Evolutionary conservation across 148 eudicot genomes (phyloP).

Genomic region (Nepenthes gracilis): DNA sequence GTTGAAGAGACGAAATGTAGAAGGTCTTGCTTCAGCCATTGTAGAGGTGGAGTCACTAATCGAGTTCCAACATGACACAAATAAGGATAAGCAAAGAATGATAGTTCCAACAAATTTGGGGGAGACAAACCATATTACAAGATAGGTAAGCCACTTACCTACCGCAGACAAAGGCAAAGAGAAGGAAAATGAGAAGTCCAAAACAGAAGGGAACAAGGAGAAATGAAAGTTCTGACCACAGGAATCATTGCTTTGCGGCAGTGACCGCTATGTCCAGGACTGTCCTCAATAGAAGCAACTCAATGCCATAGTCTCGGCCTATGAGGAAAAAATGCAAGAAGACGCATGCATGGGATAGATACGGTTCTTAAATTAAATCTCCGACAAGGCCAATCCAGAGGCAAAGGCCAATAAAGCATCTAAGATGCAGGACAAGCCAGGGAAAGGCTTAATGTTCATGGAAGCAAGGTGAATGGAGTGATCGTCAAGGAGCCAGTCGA

Average conservation of each 20-base stretch:
- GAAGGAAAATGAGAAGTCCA: neutral
- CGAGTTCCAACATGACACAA: neutral
- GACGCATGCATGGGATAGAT: too few species aligned
- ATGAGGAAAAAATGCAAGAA: too few species aligned
- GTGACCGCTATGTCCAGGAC: neutral
- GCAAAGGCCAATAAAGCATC: neutral
- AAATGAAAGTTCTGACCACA: neutral
- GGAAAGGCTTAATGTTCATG: neutral
- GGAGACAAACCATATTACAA: neutral
- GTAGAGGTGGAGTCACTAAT: neutral
- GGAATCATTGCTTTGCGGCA: neutral
- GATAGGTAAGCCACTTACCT: too few species aligned
- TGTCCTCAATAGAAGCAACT: neutral
- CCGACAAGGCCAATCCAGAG: too few species aligned
- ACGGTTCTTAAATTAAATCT: too few species aligned
- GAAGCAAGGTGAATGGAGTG: neutral
- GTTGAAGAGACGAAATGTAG: neutral
- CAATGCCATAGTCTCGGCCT: neutral
- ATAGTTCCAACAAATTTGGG: neutral
- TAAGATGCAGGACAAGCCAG: neutral
- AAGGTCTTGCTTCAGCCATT: neutral
- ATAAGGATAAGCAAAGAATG: neutral
- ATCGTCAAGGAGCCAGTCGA: too few species aligned
- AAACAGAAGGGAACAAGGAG: neutral
- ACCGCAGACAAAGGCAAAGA: too few species aligned